These are phyloP conservation scores for Cyclostephanos invisitatus DNA, from an alignment of 108 stramenopile genomes.

Conservation along the genomic window DNA sequence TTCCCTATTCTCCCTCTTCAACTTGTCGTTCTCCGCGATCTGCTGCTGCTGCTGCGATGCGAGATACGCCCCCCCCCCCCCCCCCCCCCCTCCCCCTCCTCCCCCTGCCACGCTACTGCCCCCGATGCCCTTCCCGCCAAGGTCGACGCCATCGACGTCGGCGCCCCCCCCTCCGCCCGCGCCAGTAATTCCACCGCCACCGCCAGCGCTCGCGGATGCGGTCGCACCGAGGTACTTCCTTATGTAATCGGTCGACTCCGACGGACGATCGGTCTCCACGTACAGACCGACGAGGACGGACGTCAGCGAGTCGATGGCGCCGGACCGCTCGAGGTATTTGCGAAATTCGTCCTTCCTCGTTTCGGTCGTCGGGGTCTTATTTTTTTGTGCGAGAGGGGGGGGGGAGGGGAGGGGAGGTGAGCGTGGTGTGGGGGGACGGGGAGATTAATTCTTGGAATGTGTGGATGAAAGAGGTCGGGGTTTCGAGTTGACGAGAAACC, in stretches of 20 bases:
- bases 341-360: slow-evolving; percentile 96
- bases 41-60: slow-evolving; percentile 5
- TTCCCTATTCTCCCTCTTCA: slow-evolving; percentile 54
- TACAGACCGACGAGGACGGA: slow-evolving; percentile 27
- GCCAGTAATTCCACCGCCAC: not conserved
- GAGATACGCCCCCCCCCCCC: not conserved
- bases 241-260: slow-evolving; percentile 33
- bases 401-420: too few relatives aligned
- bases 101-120: not conserved
- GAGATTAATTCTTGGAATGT: too few relatives aligned
- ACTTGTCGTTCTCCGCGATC: slow-evolving; percentile 16
- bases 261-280: slow-evolving; percentile 20
- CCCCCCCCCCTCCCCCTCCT: too few relatives aligned
- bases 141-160: not conserved
- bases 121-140: too few relatives aligned
- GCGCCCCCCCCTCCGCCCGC: not conserved
- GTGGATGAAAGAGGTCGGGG: too few relatives aligned
- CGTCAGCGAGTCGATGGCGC: slow-evolving; percentile 90
- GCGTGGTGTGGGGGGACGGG: too few relatives aligned
- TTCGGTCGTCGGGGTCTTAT: slow-evolving; percentile 32
- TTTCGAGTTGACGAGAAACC: too few relatives aligned
- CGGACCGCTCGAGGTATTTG: slow-evolving; percentile 93
- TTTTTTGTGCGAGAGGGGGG: too few relatives aligned
- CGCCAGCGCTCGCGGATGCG: not conserved
- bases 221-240: slow-evolving; percentile 17